phyloP scores from a whole-genome alignment of 768 basidiomycete species.

The Hydnomerulius pinastri region DNA sequence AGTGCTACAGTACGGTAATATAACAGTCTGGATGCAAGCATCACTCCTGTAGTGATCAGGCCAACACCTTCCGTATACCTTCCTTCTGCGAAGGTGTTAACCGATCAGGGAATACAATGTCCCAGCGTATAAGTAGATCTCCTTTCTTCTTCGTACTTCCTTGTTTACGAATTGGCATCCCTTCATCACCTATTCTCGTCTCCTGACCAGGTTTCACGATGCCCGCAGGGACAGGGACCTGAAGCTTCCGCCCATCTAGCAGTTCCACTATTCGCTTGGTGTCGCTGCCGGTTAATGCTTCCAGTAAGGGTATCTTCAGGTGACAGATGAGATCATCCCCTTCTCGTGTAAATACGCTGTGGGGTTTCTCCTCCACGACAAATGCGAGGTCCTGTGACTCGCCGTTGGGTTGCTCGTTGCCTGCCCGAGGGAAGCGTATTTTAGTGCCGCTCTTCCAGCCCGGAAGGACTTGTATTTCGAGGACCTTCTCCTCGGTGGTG shows the following conservation, averaged over 20 bases:
- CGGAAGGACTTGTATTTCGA: slow-evolving; percentile 77
- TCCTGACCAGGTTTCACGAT: slow-evolving; percentile 78
- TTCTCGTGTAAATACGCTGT: slow-evolving; percentile 71
- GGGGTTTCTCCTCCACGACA: slow-evolving; percentile 94
- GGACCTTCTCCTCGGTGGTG: slow-evolving; percentile 78
- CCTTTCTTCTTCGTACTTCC: slow-evolving; percentile 72
- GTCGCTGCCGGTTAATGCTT: slow-evolving; percentile 69
- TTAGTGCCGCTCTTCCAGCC: slow-evolving; percentile 98
- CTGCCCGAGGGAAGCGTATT: slow-evolving; percentile 83
- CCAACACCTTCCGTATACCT: slow-evolving; percentile 68
- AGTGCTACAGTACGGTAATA: slow-evolving; percentile 2
- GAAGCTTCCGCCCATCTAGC: slow-evolving; percentile 80
- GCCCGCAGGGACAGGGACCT: slow-evolving; percentile 63
- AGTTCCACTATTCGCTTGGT: slow-evolving; percentile 61
- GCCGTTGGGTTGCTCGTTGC: slow-evolving; percentile 71
- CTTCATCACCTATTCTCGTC: slow-evolving; percentile 71
- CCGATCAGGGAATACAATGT: slow-evolving; percentile 80
- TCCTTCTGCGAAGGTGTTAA: slow-evolving; percentile 81
- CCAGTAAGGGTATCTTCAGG: slow-evolving; percentile 72
- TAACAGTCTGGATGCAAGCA: neutral
- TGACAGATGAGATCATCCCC: slow-evolving; percentile 76
- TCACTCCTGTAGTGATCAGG: slow-evolving; percentile 22
- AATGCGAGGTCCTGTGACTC: slow-evolving; percentile 93
- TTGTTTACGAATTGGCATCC: slow-evolving; percentile 90
- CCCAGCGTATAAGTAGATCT: slow-evolving; percentile 81